Evolutionary conservation across 768 basidiomycete species (phyloP), one percentile per base, ranked within the genome.

Genomic region (Xerocomus potaroensis): DNA sequence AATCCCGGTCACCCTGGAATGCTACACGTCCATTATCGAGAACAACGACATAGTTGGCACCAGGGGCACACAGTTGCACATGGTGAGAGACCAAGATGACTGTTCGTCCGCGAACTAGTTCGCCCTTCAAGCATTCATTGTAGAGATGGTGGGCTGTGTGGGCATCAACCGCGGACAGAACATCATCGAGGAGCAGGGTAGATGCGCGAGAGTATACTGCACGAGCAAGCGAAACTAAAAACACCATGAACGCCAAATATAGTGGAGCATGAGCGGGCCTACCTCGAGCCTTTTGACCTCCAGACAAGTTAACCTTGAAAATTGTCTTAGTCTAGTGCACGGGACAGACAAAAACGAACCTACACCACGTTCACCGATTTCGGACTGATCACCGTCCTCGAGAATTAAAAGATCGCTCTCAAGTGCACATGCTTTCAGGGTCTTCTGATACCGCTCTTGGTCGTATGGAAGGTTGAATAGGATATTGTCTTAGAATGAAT

Each of bases 31-130:
- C 78, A 43, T 72, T 69, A 29, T 91, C 88, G 23, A 92, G 73
- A 12, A 86, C 83, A 31, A 95, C 87, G 54, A 97, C 75, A 64
- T 91, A 93, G 21, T 68, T 71, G 2, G 94, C 91, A 24, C 80
- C 85, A 1, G 88, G 80, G 3, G 81, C 76, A 58, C 90, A 92
- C 4, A 98, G 75, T 59, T 92, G 87, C 27, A 96, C 87, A 59
- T 95, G 92, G 60, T 99, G 95, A 3, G 94, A 96, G 41, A 96
- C 92, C 19, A 98, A 74, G 36, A 97, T 74, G 40, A 95, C 70
- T 1, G 94, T 96, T 38, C 93, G 76, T 15, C 80, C 83, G n/a
- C 70, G 65, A 61, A 92, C 74, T 33, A 96, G 69, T 38, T 87
- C 82, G 8, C 94, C 92, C 52, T 77, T 73, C 18, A 98, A 71